Base-by-base conservation (phyloP, 2,329 filamentous ascomycete genomes). In the Conoideocrella luteorostrata region DNA sequence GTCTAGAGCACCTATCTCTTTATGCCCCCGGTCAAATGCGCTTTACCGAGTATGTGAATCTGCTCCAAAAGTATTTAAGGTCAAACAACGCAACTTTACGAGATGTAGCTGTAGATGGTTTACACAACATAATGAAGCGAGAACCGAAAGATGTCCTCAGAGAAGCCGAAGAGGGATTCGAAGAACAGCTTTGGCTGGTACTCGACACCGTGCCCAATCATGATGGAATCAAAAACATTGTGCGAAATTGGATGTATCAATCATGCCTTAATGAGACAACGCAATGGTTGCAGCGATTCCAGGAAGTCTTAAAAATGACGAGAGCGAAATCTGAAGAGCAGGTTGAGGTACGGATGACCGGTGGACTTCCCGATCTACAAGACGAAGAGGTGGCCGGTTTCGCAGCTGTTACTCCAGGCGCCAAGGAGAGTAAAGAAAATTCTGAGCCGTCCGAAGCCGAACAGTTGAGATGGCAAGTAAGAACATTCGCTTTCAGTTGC, bases 331-430 rank as follows among this genome's bases (percentile, higher is more conserved):
- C 69, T 2, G 75, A 80, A 33, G 74, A 79, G 22, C 71, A 76
- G 34, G 61, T 70, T 1, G 60, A 66, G 20, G 23, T 5, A 66
- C 65, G 15, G 59, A 70, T 4, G 63, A 69, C 60, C 65, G 50
- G 69, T 9, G 70, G 74, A 4, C 71, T 77, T 11, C 75, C 87
- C n/a, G 93, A 98, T 54, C 67, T 97, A 0, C 86, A 91, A 50
- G 93, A 98, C 59, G 93, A 98, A 60, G 94, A 98, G 62, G 91
- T 95, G 28, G 93, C 93, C 41, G 93, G 93, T 0, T 97, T 98
- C 58, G 90, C 90, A 24, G 79, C 83, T n/a, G 82, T 85, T 2
- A 75, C 75, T 22, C 82, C 80, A 21, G 76, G 71, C 4, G 70
- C 65, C 4, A 78, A 77, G 39, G 77, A 84, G 39, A 78, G 42